phyloP scores from a whole-genome alignment of 805 yeast genomes.

The Saturnispora sanitii region DNA sequence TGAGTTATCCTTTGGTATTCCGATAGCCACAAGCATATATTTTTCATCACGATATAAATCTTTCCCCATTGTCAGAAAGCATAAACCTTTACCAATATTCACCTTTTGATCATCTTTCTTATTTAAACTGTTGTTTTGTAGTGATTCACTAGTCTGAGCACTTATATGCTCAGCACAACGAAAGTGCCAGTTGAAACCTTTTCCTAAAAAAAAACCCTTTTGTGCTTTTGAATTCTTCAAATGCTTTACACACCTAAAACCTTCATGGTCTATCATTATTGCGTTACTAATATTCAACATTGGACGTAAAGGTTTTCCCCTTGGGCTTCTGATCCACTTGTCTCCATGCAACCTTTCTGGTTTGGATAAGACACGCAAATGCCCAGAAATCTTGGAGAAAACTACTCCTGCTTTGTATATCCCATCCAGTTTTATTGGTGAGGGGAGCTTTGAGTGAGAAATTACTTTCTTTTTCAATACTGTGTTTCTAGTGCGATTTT shows the following conservation, averaged over 20 bases:
- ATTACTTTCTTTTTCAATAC: no score
- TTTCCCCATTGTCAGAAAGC: background rate
- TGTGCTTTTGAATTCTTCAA: no score
- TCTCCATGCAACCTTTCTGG: constrained; percentile 5
- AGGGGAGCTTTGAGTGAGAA: no score
- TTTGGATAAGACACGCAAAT: constrained; percentile 1
- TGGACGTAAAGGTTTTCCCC: constrained; percentile 1
- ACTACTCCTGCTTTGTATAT: background rate
- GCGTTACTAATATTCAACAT: background rate
- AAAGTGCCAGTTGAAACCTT: no score
- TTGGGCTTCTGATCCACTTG: background rate
- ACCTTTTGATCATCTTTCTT: no score
- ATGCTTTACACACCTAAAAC: no score
- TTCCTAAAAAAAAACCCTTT: no score
- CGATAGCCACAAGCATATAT: background rate
- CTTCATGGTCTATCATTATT: background rate
- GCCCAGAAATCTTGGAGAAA: background rate
- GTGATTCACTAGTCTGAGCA: no score
- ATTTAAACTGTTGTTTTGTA: no score
- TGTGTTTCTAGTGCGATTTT: no score
- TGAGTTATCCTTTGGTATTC: background rate
- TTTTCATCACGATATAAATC: background rate
- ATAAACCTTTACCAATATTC: background rate
- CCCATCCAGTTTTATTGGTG: no score
- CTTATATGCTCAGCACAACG: no score